A percentile compares a stretch with the other conserved stretches of the same genome.
Conservation (phyloP, 2,329 filamentous ascomycete species). For the Exophiala spinifera region DNA sequence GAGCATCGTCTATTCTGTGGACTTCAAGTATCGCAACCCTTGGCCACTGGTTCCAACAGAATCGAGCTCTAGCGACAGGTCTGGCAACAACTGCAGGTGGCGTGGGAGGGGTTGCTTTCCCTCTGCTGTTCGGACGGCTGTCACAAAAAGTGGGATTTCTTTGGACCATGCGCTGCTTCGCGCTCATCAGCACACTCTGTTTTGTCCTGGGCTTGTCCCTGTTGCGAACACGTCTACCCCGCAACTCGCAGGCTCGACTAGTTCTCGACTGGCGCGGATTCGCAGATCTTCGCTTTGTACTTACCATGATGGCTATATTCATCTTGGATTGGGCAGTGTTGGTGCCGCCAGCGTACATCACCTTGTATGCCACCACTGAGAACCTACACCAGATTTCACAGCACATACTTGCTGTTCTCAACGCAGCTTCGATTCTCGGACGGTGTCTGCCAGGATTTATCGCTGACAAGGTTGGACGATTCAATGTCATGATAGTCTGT, state of each 20-base stretch:
- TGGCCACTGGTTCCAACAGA: conserved; percentile 70
- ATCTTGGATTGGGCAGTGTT: conserved; percentile 4
- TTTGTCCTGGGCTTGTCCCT: not conserved
- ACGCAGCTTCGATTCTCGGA: conserved; percentile 73
- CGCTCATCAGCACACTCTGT: not conserved
- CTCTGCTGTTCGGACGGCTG: conserved; percentile 45
- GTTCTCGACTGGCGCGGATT: not conserved
- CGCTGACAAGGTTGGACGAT: conserved; percentile 74
- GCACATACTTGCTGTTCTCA: conserved; percentile 75
- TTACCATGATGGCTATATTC: conserved; percentile 3
- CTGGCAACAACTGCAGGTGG: conserved; percentile 56
- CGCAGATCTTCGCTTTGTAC: not conserved
- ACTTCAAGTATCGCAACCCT: conserved; percentile 33
- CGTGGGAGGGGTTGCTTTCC: conserved; percentile 48
- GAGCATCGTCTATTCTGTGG: conserved; percentile 40
- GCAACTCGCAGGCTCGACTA: not conserved
- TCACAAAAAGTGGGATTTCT: conserved; percentile 9
- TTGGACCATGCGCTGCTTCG: not conserved
- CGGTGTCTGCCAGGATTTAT: conserved; percentile 73
- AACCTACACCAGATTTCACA: conserved; percentile 55
- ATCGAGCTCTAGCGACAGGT: conserved; percentile 75
- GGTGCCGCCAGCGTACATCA: conserved; percentile 3
- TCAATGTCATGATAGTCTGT: conserved; percentile 71
- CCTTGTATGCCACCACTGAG: not conserved
- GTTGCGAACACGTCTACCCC: not conserved